Evolutionary conservation across 2,329 filamentous ascomycete species (phyloP).

Genomic region (Chaetomium sp.): DNA sequence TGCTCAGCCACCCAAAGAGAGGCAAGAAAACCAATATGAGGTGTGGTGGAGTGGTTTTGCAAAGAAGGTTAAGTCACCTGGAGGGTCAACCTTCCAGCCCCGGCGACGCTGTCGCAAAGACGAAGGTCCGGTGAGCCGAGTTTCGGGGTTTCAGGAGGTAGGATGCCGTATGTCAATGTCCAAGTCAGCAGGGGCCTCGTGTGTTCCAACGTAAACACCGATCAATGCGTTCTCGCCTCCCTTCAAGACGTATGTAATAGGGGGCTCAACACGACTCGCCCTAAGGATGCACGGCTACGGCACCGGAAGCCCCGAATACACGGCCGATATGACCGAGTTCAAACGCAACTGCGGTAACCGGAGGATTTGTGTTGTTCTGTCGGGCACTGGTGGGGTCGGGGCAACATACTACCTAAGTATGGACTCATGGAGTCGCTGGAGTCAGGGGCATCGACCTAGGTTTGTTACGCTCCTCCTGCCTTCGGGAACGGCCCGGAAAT

Average conservation of each 20-base stretch:
- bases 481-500: not conserved
- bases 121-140: too few species aligned
- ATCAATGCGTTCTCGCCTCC: not conserved
- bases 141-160: too few species aligned
- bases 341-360: not conserved
- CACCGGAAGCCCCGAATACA: not conserved
- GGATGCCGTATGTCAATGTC: too few species aligned
- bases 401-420: too few species aligned
- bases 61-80: too few species aligned
- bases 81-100: too few species aligned
- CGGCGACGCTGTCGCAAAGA: too few species aligned
- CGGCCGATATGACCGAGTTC: not conserved
- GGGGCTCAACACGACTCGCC: not conserved
- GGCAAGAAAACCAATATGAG: too few species aligned
- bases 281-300: not conserved
- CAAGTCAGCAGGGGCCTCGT: too few species aligned
- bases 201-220: not conserved
- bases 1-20: too few species aligned
- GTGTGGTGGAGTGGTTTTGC: too few species aligned
- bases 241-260: not conserved
- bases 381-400: not conserved
- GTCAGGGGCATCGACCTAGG: not conserved
- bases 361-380: not conserved
- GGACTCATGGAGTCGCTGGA: not conserved
- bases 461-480: too few species aligned